Base-by-base conservation (phyloP, 768 basidiomycete species). In the Amylocystis lapponica region DNA sequence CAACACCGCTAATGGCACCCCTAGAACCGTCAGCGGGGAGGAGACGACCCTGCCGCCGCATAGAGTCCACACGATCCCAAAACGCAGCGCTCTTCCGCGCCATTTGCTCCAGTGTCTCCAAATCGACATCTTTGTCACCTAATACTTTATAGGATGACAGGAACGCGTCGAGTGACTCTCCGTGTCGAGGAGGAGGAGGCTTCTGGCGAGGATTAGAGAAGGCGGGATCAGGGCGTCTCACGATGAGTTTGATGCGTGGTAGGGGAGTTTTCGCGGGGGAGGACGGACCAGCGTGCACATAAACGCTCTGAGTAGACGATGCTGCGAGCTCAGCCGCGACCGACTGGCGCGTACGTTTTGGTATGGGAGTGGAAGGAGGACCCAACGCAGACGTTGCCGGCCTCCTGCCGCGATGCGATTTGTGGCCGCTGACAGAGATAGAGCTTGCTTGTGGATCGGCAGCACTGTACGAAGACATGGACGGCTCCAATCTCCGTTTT, bases 171-270 rank as follows among this genome's bases (percentile, higher is more conserved):
- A 93, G 60, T 1, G 85, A 83, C 1, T 70, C 67, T 12, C 69
- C 70, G 52, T 75, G 72, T 36, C 66, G 66, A 0, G 80, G 65
- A 0, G 65, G 63, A 0, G 74, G 69, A 1, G 87, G 83, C 10
- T 69, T 68, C 56, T 96, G 92, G 11, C 57, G 58, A 0, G 85
- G 90, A 59, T 83, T 75, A 11, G 88, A 77, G 32, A 79, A 66
- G 2, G 66, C 56, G 3, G 78, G 78, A 1, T 74, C 71, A 6
- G 86, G 86, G 11, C 67, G 67, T 29, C 82, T 75, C 12, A 90
- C 82, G 36, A 86, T 72, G 44, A 85, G 68, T 52, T 72, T 77
- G 36, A 88, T 69, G 40, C 86, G 78, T 57, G 75, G 80, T 45
- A 87, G 71, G 23, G 65, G 64, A n/a, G 61, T 60, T 14, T 53